Percentiles rank a stretch among this genome's conserved stretches.
These are phyloP conservation scores for Clonostachys solani DNA, from an alignment of 2,329 filamentous ascomycete genomes.

Conservation along the genomic window DNA sequence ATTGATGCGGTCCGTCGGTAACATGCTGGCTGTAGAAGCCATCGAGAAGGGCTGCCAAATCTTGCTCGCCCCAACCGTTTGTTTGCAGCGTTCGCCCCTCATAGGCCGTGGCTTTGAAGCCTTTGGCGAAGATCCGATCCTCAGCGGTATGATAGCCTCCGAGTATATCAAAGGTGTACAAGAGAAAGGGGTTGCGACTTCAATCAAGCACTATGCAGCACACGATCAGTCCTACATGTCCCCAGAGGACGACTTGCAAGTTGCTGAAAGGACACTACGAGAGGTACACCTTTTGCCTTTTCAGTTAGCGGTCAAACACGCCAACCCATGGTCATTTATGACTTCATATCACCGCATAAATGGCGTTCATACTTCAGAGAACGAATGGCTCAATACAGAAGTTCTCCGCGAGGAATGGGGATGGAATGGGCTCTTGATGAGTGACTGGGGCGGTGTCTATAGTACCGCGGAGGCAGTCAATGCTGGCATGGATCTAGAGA, in stretches of 20 bases:
- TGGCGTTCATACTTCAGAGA: slow-evolving; percentile 29
- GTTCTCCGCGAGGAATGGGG: slow-evolving; percentile 34
- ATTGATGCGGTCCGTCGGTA: no score
- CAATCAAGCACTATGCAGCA: slow-evolving; percentile 38
- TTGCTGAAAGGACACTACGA: slow-evolving; percentile 19
- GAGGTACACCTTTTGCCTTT: slow-evolving; percentile 39
- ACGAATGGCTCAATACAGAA: slow-evolving; percentile 23
- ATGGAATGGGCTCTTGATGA: slow-evolving; percentile 35
- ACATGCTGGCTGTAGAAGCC: slow-evolving; percentile 48
- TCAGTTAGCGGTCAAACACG: slow-evolving; percentile 39
- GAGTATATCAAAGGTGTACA: slow-evolving; percentile 69
- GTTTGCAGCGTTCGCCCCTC: slow-evolving; percentile 76
- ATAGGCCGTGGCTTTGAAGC: slow-evolving; percentile 87
- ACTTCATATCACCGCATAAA: slow-evolving; percentile 29
- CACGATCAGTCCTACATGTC: slow-evolving; percentile 30
- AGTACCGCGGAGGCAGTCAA: slow-evolving; percentile 18
- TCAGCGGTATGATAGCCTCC: slow-evolving; percentile 70
- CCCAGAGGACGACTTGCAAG: slow-evolving; percentile 17
- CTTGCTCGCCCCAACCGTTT: slow-evolving; percentile 68
- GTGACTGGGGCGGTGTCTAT: slow-evolving; percentile 31
- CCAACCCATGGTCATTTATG: slow-evolving; percentile 10
- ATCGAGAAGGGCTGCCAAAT: slow-evolving; percentile 62
- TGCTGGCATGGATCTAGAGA: slow-evolving; percentile 15
- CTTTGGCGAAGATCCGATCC: slow-evolving; percentile 75
- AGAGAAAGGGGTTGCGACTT: slow-evolving; percentile 32